phyloP scores from a whole-genome alignment of 2,329 filamentous ascomycete genomes.

The Diaporthe citri region DNA sequence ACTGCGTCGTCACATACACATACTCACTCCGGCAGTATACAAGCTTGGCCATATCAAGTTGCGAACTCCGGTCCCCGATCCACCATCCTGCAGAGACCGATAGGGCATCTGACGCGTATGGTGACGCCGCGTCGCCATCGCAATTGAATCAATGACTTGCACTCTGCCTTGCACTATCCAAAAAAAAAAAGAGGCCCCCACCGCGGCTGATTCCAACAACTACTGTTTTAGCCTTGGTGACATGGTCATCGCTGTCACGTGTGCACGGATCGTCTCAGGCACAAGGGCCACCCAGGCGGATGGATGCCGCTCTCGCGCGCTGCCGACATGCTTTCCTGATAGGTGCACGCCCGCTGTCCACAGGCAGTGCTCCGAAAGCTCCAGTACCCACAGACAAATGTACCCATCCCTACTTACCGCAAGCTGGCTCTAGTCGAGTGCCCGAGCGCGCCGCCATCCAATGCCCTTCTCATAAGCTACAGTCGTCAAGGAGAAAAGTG shows the following conservation, averaged over 20 bases:
- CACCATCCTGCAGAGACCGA: not conserved
- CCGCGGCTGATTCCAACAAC: not conserved
- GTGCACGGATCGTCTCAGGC: conserved; percentile 10
- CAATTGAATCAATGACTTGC: conserved; percentile 12
- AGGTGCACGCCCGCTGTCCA: conserved; percentile 13
- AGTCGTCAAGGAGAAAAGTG: not conserved
- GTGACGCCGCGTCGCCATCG: conserved; percentile 13
- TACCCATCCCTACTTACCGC: not conserved
- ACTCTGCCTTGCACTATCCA: conserved; percentile 3
- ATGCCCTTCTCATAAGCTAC: not conserved
- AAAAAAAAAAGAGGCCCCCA: not conserved
- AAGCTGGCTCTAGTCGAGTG: not conserved
- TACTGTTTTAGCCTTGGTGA: not conserved
- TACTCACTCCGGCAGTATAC: not conserved
- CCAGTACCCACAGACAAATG: not conserved
- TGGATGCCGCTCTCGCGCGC: conserved; percentile 12
- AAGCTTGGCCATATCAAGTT: conserved; percentile 15
- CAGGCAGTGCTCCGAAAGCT: not conserved
- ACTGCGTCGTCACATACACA: conserved; percentile 17
- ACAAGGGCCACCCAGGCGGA: conserved; percentile 8
- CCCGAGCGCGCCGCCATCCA: not conserved
- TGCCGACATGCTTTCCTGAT: conserved; percentile 13
- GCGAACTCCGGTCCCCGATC: conserved; percentile 14
- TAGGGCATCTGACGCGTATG: conserved; percentile 8
- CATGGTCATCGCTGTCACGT: conserved; percentile 15